A percentile compares a stretch with the other conserved stretches of the same genome.
These are phyloP conservation scores for Phytophthora gonapodyides DNA, from an alignment of 352 stramenopile species.

Conservation along the genomic window DNA sequence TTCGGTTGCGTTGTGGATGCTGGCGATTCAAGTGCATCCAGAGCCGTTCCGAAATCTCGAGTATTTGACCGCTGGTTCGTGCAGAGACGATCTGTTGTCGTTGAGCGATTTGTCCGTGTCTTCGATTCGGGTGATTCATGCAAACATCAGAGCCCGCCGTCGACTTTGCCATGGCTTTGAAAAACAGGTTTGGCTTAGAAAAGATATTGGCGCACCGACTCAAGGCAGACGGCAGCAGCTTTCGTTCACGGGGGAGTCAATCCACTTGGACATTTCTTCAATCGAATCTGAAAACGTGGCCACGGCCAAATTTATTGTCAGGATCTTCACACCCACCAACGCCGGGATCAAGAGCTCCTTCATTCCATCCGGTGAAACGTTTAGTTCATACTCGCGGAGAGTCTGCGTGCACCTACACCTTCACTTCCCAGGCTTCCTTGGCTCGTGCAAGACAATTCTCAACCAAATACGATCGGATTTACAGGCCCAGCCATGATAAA, in stretches of 20 bases:
- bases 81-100: constrained; percentile 38
- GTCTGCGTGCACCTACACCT: no score
- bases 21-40: constrained; percentile 49
- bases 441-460: no score
- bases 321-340: no score
- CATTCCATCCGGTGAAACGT: no score
- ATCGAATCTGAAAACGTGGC: no score
- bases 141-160: constrained; percentile 25
- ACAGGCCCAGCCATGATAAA: no score
- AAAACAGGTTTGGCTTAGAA: constrained; percentile 29
- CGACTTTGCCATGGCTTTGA: constrained; percentile 44
- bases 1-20: constrained; percentile 58
- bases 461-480: no score
- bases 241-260: not conserved
- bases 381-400: no score
- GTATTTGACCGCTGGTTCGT: constrained; percentile 30
- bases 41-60: constrained; percentile 35
- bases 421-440: no score
- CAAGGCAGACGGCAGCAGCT: not conserved
- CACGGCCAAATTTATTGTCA: no score
- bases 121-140: constrained; percentile 46
- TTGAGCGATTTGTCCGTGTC: constrained; percentile 43
- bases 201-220: not conserved
- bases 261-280: no score
- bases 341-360: no score